phyloP scores from a whole-genome alignment of 805 yeast species.

The Yarrowia sp. region DNA sequence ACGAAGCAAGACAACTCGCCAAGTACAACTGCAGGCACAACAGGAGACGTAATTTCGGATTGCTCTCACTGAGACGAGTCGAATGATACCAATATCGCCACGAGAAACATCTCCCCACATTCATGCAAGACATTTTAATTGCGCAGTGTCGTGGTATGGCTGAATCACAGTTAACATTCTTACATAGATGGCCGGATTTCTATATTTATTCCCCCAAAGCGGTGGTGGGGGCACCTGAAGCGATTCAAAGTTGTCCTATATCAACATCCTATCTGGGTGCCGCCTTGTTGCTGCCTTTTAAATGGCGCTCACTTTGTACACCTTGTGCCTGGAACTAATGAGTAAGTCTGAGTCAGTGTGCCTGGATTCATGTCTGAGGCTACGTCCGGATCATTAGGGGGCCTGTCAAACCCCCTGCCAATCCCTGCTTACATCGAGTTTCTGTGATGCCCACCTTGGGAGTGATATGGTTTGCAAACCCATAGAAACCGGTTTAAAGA shows the following conservation, averaged over 20 bases:
- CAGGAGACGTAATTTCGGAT: background rate
- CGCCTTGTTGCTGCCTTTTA: too few relatives aligned
- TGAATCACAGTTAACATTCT: conserved; percentile 8
- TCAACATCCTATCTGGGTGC: too few relatives aligned
- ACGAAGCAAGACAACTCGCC: background rate
- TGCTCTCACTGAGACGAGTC: background rate
- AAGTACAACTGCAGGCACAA: background rate
- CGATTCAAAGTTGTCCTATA: too few relatives aligned
- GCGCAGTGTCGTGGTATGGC: background rate
- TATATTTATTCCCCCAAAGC: background rate
- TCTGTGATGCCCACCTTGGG: conserved; percentile 8
- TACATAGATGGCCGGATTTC: background rate
- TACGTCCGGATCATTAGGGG: background rate
- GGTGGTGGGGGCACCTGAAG: background rate
- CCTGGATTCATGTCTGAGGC: conserved; percentile 1
- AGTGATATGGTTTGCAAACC: background rate
- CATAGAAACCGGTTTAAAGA: background rate
- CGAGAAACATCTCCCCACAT: background rate
- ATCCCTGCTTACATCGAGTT: conserved; percentile 3
- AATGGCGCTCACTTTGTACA: background rate
- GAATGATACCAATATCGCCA: background rate
- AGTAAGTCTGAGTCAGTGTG: background rate
- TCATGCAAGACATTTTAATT: background rate
- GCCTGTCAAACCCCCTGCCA: conserved; percentile 16
- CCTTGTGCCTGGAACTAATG: background rate